phyloP scores from a whole-genome alignment of 345 rosid genomes.

The Cardamine occulta region DNA sequence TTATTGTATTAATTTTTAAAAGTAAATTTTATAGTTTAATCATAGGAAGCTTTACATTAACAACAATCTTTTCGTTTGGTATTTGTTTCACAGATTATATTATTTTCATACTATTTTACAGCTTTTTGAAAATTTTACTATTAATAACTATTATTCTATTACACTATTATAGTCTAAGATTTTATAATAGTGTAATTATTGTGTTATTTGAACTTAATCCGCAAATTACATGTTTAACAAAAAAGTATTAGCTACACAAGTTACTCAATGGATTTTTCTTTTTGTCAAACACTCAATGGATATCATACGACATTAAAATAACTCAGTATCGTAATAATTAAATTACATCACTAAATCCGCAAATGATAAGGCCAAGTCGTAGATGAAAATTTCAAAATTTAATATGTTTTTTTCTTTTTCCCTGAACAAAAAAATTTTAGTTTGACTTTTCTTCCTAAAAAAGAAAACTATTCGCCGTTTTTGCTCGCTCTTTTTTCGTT shows the following conservation, averaged over 20 bases:
- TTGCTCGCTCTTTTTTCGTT: neutral
- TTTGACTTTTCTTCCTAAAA: neutral
- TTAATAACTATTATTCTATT: too few relatives aligned
- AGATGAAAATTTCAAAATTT: too few relatives aligned
- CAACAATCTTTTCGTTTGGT: neutral
- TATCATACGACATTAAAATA: neutral
- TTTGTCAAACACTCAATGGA: too few relatives aligned
- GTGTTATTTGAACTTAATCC: too few relatives aligned
- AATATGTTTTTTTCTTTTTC: too few relatives aligned
- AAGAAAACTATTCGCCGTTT: neutral
- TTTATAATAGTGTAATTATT: too few relatives aligned
- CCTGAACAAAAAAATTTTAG: neutral
- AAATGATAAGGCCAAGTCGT: neutral
- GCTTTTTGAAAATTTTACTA: too few relatives aligned
- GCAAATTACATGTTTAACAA: too few relatives aligned
- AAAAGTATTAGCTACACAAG: neutral
- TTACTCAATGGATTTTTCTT: too few relatives aligned
- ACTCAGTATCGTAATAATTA: neutral
- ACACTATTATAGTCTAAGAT: neutral
- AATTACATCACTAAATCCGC: neutral
- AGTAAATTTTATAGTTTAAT: neutral
- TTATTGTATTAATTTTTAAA: neutral
- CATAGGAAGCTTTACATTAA: neutral
- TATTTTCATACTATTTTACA: neutral
- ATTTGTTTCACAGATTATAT: neutral